A percentile compares a stretch with the other conserved stretches of the same genome.
phyloP scores from a whole-genome alignment of 192 early-diverging fungal genomes.

The Phycomyces blakesleeanus region DNA sequence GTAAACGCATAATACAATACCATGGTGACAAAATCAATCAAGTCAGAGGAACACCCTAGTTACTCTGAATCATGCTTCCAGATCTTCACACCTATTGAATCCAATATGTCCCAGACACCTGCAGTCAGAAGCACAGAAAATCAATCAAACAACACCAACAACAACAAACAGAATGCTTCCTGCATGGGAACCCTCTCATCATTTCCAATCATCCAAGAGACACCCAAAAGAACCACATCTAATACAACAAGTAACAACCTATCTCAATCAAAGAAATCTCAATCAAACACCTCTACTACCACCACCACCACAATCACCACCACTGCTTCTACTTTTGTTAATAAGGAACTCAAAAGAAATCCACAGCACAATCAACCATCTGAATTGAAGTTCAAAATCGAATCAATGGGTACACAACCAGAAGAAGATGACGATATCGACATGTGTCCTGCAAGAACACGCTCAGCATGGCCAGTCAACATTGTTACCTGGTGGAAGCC shows the following conservation, averaged over 20 bases:
- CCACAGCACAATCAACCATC: not conserved
- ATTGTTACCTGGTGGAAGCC: conserved; percentile 31
- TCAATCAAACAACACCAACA: not conserved
- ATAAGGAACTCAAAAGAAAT: too few relatives aligned
- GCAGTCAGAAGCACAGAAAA: not conserved
- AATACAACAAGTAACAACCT: too few relatives aligned
- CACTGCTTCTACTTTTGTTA: too few relatives aligned
- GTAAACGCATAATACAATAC: too few relatives aligned
- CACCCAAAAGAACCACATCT: not conserved
- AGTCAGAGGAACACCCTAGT: not conserved
- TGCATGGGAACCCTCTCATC: conserved; percentile 5
- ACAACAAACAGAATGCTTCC: not conserved
- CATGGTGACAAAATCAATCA: not conserved
- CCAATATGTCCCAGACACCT: not conserved
- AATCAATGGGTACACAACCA: conserved; percentile 17
- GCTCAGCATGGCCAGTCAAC: conserved; percentile 13
- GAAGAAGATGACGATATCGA: conserved; percentile 25
- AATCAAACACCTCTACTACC: too few relatives aligned
- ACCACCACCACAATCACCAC: too few relatives aligned
- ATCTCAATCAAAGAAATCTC: not conserved
- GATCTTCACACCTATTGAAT: not conserved
- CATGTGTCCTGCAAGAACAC: conserved; percentile 8
- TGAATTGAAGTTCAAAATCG: conserved; percentile 20
- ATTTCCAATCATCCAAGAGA: conserved; percentile 5
- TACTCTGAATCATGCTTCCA: not conserved